Conservation (phyloP, 83 land plant species). For the Larix sibirica region DNA sequence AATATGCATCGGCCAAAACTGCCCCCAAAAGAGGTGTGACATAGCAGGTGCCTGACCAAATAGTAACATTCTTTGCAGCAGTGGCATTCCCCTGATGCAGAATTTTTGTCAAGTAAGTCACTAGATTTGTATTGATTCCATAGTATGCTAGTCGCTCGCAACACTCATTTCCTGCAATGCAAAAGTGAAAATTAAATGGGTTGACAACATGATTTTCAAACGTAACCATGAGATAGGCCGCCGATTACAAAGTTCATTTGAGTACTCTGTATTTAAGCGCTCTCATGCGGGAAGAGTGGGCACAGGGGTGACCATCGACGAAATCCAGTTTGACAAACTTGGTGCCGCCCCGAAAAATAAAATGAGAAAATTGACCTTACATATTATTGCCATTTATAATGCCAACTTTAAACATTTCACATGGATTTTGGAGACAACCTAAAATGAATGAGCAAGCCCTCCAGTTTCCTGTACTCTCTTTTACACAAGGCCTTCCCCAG, state of each 20-base stretch:
- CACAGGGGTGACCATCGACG: too few relatives aligned
- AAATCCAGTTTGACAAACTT: too few relatives aligned
- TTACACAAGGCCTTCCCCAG: slow-evolving; percentile 58
- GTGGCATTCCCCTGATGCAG: slow-evolving; percentile 35
- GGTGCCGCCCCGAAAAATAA: too few relatives aligned
- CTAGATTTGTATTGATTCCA: slow-evolving; percentile 69
- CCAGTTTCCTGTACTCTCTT: slow-evolving; percentile 77
- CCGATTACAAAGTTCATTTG: too few relatives aligned
- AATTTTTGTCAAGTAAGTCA: slow-evolving; percentile 28
- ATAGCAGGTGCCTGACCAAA: slow-evolving; percentile 51
- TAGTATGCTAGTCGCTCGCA: slow-evolving; percentile 74
- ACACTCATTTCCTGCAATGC: slow-evolving; percentile 58
- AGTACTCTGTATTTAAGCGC: too few relatives aligned
- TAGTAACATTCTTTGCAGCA: slow-evolving; percentile 35
- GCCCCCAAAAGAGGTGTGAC: slow-evolving; percentile 57
- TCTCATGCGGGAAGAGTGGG: too few relatives aligned
- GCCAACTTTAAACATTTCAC: background rate
- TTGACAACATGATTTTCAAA: too few relatives aligned
- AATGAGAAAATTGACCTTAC: too few relatives aligned
- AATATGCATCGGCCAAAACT: slow-evolving; percentile 55
- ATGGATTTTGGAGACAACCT: slow-evolving; percentile 24
- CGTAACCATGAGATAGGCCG: too few relatives aligned
- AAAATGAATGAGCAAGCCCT: slow-evolving; percentile 84
- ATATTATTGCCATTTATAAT: background rate
- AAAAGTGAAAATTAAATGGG: background rate